Conservation (phyloP, 1,284 basidiomycete genomes). For the Peniophora sp. region DNA sequence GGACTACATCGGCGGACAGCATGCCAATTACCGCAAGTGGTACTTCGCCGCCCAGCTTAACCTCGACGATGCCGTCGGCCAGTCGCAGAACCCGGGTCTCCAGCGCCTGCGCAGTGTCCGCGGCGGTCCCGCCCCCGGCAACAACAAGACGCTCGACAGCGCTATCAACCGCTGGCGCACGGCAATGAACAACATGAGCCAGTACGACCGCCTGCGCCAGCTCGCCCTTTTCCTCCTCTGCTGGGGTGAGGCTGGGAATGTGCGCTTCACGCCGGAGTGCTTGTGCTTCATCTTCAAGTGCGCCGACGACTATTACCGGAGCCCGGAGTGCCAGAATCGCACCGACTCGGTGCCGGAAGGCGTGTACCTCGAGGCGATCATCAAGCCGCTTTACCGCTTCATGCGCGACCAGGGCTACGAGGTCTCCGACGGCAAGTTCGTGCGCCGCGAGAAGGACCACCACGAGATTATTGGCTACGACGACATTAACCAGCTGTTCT, state of each 20-base stretch:
- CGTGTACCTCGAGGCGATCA: slow-evolving; percentile 85
- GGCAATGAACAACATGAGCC: slow-evolving; percentile 99
- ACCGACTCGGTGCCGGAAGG: slow-evolving; percentile 94
- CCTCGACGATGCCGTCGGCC: slow-evolving; percentile 96
- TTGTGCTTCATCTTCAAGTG: slow-evolving; percentile 99
- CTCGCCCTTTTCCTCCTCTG: slow-evolving; percentile 93
- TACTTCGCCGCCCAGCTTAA: slow-evolving; percentile 99
- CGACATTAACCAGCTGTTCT: slow-evolving; percentile 99
- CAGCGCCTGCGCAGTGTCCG: slow-evolving; percentile 85
- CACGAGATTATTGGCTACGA: slow-evolving; percentile 97
- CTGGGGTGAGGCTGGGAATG: slow-evolving; percentile 98
- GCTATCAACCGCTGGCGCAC: slow-evolving; percentile 93
- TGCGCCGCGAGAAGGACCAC: slow-evolving; percentile 91
- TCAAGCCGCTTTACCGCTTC: slow-evolving; percentile 94
- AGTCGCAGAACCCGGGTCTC: slow-evolving; percentile 89
- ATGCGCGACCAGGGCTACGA: slow-evolving; percentile 98
- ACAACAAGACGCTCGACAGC: slow-evolving; percentile 84
- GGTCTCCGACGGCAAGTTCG: slow-evolving; percentile 91
- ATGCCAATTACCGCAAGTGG: slow-evolving; percentile 98
- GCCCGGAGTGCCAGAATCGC: slow-evolving; percentile 94
- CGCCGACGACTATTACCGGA: slow-evolving; percentile 98
- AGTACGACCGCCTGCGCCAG: slow-evolving; percentile 95
- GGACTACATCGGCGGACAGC: slow-evolving; percentile 96
- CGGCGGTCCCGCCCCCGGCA: slow-evolving; percentile 42
- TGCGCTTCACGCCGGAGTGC: slow-evolving; percentile 95